phyloP scores from a whole-genome alignment of 2,329 filamentous ascomycete species.

The Fusarium concolor region DNA sequence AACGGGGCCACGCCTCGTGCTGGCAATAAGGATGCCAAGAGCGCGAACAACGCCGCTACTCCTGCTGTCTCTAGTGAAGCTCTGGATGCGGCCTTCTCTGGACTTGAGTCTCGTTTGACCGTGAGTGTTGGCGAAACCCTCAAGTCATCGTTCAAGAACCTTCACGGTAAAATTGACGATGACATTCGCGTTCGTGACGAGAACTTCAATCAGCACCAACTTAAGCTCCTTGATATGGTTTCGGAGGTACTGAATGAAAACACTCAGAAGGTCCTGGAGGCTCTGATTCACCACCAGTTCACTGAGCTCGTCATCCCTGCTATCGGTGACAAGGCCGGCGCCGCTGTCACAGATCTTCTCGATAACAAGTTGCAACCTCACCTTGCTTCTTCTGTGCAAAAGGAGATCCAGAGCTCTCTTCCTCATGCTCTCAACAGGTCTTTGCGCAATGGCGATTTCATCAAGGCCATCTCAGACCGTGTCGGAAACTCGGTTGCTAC shows the following conservation, averaged over 20 bases:
- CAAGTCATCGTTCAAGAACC: constrained; percentile 68
- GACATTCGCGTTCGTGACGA: constrained; percentile 68
- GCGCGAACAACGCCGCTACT: constrained; percentile 36
- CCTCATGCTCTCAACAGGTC: constrained; percentile 67
- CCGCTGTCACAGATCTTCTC: constrained; percentile 78
- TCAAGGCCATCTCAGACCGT: constrained; percentile 76
- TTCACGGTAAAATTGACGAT: constrained; percentile 72
- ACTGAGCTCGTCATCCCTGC: constrained; percentile 80
- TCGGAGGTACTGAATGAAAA: constrained; percentile 71
- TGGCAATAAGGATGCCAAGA: constrained; percentile 53
- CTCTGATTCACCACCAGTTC: constrained; percentile 81
- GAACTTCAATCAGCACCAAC: constrained; percentile 64
- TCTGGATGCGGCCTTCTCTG: constrained; percentile 65
- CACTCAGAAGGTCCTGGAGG: constrained; percentile 77
- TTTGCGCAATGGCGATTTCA: constrained; percentile 78
- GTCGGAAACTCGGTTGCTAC: constrained; percentile 74
- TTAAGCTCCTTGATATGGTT: constrained; percentile 67
- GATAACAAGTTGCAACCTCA: constrained; percentile 74
- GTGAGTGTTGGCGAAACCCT: constrained; percentile 63
- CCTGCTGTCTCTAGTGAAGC: constrained; percentile 57
- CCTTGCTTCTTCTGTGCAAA: constrained; percentile 73
- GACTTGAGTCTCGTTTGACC: constrained; percentile 64
- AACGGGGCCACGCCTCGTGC: constrained; percentile 56
- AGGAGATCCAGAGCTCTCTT: constrained; percentile 77
- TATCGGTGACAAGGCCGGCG: constrained; percentile 74